phyloP scores from a whole-genome alignment of 225 moss, liverwort and hornwort genomes.

The Neckera pumila region DNA sequence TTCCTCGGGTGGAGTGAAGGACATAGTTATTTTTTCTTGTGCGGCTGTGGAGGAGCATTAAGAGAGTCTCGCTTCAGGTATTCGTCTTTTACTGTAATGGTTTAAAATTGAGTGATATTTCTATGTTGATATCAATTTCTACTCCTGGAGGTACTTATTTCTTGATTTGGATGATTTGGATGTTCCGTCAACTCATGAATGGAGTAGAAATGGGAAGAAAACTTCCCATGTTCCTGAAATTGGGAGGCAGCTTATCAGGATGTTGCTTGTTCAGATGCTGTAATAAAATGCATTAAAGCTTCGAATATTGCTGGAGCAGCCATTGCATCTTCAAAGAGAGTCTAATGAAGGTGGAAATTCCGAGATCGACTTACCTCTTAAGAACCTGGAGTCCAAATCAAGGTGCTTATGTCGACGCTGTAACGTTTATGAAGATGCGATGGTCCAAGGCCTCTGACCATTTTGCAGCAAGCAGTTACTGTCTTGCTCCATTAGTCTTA shows the following conservation, averaged over 20 bases:
- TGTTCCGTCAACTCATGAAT: background rate
- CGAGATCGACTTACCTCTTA: background rate
- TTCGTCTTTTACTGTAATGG: background rate
- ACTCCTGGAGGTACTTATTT: background rate
- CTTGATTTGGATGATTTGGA: background rate
- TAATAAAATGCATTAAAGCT: background rate
- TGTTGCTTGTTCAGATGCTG: slow-evolving; percentile 3
- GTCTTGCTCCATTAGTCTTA: slow-evolving; percentile 26
- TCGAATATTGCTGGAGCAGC: background rate
- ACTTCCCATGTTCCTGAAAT: background rate
- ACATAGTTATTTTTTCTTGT: background rate
- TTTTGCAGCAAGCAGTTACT: slow-evolving; percentile 31
- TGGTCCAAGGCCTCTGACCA: slow-evolving; percentile 5
- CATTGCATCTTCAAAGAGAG: background rate
- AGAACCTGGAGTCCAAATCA: background rate
- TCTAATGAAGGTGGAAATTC: background rate
- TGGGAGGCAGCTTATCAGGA: background rate
- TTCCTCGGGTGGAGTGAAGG: background rate
- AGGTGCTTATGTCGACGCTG: background rate
- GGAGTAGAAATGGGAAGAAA: background rate
- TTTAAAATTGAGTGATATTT: background rate
- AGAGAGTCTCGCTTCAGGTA: slow-evolving; percentile 17
- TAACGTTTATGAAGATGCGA: background rate
- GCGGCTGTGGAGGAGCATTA: background rate
- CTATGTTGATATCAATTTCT: background rate